A percentile compares a stretch with the other conserved stretches of the same genome.
These are phyloP conservation scores for Fusarium clavum DNA, from an alignment of 2,329 filamentous ascomycete genomes.

Conservation along the genomic window DNA sequence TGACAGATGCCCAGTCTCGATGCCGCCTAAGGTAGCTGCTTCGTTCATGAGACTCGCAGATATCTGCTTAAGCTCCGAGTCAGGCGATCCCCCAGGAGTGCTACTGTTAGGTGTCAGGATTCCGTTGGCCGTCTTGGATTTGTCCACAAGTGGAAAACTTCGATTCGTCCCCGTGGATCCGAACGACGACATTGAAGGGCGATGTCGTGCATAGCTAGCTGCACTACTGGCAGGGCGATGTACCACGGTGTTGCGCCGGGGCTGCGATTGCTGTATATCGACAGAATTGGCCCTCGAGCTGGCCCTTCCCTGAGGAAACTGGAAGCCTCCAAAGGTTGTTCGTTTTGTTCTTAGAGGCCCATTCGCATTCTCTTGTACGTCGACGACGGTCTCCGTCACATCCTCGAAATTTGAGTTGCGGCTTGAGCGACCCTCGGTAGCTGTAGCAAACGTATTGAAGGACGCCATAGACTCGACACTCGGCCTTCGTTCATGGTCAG, in stretches of 20 bases:
- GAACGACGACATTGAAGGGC: conserved; percentile 68
- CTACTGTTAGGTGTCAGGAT: conserved; percentile 52
- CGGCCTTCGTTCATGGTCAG: conserved; percentile 52
- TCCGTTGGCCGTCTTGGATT: conserved; percentile 59
- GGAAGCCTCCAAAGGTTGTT: conserved; percentile 45
- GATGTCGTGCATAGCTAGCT: conserved; percentile 29
- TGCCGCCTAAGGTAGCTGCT: conserved; percentile 57
- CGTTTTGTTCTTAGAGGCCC: conserved; percentile 40
- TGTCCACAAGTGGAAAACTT: conserved; percentile 71
- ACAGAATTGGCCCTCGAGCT: conserved; percentile 42
- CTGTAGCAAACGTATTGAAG: conserved; percentile 67
- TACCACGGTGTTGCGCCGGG: conserved; percentile 52
- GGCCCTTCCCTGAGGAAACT: conserved; percentile 37
- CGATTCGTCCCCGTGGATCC: conserved; percentile 69
- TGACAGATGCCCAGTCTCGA: conserved; percentile 44
- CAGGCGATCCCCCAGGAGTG: conserved; percentile 61
- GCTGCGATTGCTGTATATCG: conserved; percentile 37
- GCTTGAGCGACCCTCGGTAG: conserved; percentile 61
- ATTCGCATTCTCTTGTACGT: conserved; percentile 38
- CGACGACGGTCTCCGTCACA: conserved; percentile 35
- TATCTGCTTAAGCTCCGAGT: conserved; percentile 61
- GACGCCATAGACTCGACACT: conserved; percentile 65
- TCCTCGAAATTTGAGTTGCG: conserved; percentile 48
- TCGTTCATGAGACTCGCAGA: conserved; percentile 63
- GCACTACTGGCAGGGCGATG: conserved; percentile 54